Evolutionary conservation across 164 flowering plant genomes (phyloP), one percentile per base, ranked within the genome.

Genomic region (Magnolia kwangsiensis): DNA sequence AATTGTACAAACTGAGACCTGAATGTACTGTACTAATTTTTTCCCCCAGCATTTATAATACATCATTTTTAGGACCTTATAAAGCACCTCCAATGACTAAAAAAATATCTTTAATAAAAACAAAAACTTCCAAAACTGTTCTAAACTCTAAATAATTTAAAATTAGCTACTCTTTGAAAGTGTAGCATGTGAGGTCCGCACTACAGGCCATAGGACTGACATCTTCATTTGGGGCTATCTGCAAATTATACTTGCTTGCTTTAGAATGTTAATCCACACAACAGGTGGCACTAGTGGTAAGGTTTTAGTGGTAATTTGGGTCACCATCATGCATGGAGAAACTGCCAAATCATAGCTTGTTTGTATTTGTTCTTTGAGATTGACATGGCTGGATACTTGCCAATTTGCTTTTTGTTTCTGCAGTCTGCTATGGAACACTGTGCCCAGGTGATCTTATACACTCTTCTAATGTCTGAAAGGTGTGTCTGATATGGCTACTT

Each of bases 401-500:
- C 14, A 71, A 63, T 67, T 13, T 67, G 29, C 31, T 77, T 78
- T 77, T 59, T 68, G 29, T 79, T 37, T 80, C 7, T 86, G 86
- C 93, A 96, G 99, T 79, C 92, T 74, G 89, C 91, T 55, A 83
- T 90, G 88, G 99, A 96, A 79, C 99, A 96, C 72, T 73, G 74
- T 78, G 99, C 99, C 27, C 99, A 96, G 83, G 98, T 96, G 82
- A 90, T 93, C 77, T 83, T 96, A 67, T 96, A 96, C 83, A 91
- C 97, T 45, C 91, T 94, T 72, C 88, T 96, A 63, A 92, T 96
- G 99, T 96, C 99, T 37, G 98, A 96, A 74, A 87, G 98, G 99
- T 96, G 58, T 71, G 82, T 80, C 66, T 37, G 16, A 11, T 14
- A 18, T 69, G 21, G 9, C 50, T 27, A 18, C 19, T 67, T 67